These are phyloP conservation scores for Fusarium dlaminii DNA, from an alignment of 2,329 filamentous ascomycete genomes.

Conservation along the genomic window DNA sequence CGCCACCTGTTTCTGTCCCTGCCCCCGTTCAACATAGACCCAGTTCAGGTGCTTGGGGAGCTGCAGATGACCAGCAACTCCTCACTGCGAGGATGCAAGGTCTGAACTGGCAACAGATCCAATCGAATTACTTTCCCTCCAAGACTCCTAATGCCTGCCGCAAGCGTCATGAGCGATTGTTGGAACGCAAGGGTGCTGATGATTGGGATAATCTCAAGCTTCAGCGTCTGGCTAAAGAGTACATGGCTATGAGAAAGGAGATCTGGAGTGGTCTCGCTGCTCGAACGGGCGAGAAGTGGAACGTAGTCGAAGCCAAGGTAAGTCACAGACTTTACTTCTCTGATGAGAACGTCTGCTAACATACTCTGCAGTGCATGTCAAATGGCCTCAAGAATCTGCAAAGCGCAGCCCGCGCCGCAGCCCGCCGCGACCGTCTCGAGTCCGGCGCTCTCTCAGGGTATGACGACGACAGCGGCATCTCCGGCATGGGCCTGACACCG, in stretches of 20 bases:
- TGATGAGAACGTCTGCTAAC: not conserved
- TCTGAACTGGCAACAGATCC: slow-evolving; percentile 86
- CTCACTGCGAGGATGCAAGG: slow-evolving; percentile 76
- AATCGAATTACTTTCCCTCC: slow-evolving; percentile 76
- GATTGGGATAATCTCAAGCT: slow-evolving; percentile 83
- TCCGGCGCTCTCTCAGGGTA: slow-evolving; percentile 56
- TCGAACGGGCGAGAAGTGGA: slow-evolving; percentile 86
- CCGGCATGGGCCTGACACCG: slow-evolving; percentile 66
- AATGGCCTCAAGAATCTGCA: slow-evolving; percentile 84
- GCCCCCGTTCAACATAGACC: slow-evolving; percentile 62
- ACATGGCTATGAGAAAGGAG: slow-evolving; percentile 81
- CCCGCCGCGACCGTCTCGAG: slow-evolving; percentile 71
- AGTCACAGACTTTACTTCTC: slow-evolving; percentile 10
- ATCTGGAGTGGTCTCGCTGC: slow-evolving; percentile 82
- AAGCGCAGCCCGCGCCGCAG: slow-evolving; percentile 71
- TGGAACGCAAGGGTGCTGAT: slow-evolving; percentile 78
- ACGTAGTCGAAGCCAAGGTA: slow-evolving; percentile 71
- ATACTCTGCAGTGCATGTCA: slow-evolving; percentile 75
- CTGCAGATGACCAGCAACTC: slow-evolving; percentile 78
- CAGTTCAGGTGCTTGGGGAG: slow-evolving; percentile 75
- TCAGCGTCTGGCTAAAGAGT: slow-evolving; percentile 78
- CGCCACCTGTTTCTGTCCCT: slow-evolving; percentile 47
- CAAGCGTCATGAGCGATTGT: slow-evolving; percentile 85
- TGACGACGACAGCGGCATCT: slow-evolving; percentile 78
- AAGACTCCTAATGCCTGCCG: slow-evolving; percentile 88